phyloP scores from a whole-genome alignment of 495 filamentous ascomycete species.

The Tuber indicum region DNA sequence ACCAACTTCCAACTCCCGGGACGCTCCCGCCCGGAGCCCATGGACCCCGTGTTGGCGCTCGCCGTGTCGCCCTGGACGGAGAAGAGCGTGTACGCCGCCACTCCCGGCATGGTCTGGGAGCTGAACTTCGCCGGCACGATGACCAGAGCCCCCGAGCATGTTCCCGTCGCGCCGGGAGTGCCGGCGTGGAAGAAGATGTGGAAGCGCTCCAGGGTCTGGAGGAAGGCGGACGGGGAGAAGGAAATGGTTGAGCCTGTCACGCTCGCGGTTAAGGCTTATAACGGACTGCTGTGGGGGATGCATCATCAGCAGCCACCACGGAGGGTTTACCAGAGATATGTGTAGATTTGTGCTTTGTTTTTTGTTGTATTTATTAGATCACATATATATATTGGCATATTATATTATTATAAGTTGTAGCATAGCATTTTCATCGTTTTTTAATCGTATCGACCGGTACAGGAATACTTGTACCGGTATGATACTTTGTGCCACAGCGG shows the following conservation, averaged over 20 bases:
- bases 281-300: background rate
- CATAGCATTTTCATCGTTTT: background rate
- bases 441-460: background rate
- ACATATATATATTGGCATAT: background rate
- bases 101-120: background rate
- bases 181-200: constrained; percentile 1
- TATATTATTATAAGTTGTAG: background rate
- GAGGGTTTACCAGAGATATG: background rate
- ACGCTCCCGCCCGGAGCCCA: background rate
- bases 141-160: background rate
- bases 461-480: background rate
- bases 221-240: background rate
- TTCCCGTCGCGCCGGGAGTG: background rate
- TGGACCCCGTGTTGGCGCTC: background rate
- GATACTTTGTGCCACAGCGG: too few relatives aligned
- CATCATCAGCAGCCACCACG: background rate
- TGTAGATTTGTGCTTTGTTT: background rate
- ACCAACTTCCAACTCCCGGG: background rate
- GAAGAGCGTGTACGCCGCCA: constrained; percentile 2
- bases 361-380: constrained; percentile 8
- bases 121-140: background rate
- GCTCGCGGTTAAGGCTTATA: background rate
- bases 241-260: background rate
- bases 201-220: background rate
- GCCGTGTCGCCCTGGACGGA: constrained; percentile 4